phyloP scores from a whole-genome alignment of 83 land plant species.

The Larix sibirica region DNA sequence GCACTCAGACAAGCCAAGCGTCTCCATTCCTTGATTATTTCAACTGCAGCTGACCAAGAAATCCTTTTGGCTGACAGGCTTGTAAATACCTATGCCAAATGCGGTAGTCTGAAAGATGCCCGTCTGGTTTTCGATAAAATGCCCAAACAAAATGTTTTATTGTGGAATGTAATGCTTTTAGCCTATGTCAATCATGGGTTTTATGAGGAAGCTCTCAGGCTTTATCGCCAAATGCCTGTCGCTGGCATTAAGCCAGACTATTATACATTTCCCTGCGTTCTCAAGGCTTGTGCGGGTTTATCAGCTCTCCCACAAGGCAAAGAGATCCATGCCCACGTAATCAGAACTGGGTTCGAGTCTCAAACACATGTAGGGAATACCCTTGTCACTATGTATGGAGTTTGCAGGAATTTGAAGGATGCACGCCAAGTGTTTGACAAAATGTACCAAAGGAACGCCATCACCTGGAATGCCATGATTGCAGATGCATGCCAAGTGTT shows the following conservation, averaged over 20 bases:
- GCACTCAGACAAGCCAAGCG: neutral
- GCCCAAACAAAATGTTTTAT: neutral
- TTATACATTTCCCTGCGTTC: conserved; percentile 36
- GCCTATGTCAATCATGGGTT: neutral
- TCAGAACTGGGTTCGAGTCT: neutral
- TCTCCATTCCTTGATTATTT: neutral
- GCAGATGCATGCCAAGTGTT: conserved; percentile 16
- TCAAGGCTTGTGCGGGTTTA: conserved; percentile 12
- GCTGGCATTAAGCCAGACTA: neutral
- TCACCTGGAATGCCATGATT: neutral
- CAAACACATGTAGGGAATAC: neutral
- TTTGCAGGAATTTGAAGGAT: neutral
- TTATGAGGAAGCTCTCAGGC: neutral
- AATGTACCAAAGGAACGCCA: too few species aligned
- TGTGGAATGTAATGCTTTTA: neutral
- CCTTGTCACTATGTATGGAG: conserved; percentile 9
- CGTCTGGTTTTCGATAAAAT: neutral
- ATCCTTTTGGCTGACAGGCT: neutral
- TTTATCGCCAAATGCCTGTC: neutral
- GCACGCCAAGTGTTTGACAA: conserved; percentile 19
- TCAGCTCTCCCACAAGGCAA: neutral
- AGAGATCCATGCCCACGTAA: neutral
- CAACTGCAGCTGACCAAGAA: neutral
- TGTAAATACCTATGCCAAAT: neutral
- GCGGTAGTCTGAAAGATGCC: conserved; percentile 2